These are phyloP conservation scores for Wilcoxina mikolae DNA, from an alignment of 495 filamentous ascomycete species.

Conservation along the genomic window DNA sequence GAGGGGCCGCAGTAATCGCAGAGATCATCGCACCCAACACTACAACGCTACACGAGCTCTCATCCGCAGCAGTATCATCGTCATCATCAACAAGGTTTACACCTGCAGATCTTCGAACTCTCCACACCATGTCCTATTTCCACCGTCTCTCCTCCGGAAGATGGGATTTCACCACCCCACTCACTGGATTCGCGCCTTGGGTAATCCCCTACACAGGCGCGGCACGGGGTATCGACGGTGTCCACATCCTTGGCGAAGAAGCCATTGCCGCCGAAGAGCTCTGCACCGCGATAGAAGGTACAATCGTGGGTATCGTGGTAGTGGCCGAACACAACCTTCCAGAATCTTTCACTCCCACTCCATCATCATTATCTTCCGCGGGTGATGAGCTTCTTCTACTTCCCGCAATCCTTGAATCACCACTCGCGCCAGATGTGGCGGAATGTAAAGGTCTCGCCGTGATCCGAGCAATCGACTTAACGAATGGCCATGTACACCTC, in stretches of 20 bases:
- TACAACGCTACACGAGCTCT: constrained; percentile 8
- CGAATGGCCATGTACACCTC: constrained; percentile 33
- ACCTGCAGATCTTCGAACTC: constrained; percentile 42
- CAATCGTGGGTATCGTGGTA: constrained; percentile 42
- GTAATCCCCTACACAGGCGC: constrained; percentile 41
- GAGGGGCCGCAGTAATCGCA: constrained; percentile 7
- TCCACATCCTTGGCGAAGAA: constrained; percentile 40
- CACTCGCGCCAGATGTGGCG: constrained; percentile 34
- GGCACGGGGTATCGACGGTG: constrained; percentile 36
- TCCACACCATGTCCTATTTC: constrained; percentile 56
- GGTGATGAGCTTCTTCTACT: constrained; percentile 12
- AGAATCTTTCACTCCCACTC: not conserved
- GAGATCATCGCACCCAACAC: constrained; percentile 8
- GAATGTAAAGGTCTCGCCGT: constrained; percentile 38
- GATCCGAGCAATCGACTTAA: constrained; percentile 35
- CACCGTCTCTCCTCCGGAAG: constrained; percentile 31
- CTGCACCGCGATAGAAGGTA: constrained; percentile 40
- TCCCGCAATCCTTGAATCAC: constrained; percentile 31
- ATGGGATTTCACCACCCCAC: constrained; percentile 37
- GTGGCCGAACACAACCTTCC: constrained; percentile 27
- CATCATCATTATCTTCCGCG: too few species aligned
- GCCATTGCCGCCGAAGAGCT: constrained; percentile 36
- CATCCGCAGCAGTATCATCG: constrained; percentile 5
- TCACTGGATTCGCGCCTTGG: constrained; percentile 38
- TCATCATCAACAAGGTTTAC: constrained; percentile 31